Evolutionary conservation across 1,284 basidiomycete species (phyloP).

Genomic region (Puccinia horiana): DNA sequence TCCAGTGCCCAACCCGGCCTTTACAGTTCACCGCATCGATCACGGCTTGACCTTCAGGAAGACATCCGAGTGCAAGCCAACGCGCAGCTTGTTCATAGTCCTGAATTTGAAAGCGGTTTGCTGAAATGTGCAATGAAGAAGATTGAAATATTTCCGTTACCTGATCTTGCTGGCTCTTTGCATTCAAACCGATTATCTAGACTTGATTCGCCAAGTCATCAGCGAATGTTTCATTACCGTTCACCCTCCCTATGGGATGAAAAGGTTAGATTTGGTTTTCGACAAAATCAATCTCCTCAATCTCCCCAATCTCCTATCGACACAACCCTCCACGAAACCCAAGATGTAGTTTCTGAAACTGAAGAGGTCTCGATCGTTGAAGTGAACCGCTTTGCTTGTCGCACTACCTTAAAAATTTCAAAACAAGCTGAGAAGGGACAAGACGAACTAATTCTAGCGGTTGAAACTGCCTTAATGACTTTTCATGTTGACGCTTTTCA

Average conservation of each 20-base stretch:
- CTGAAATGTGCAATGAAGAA: constrained; percentile 40
- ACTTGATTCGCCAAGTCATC: neutral
- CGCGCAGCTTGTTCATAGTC: constrained; percentile 54
- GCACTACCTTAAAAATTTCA: constrained; percentile 36
- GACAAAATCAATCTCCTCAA: constrained; percentile 12
- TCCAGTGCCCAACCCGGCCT: constrained; percentile 42
- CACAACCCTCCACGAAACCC: constrained; percentile 1
- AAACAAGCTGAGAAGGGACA: constrained; percentile 16
- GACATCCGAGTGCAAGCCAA: constrained; percentile 68
- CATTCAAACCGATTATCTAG: constrained; percentile 20
- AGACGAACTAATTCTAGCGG: constrained; percentile 43
- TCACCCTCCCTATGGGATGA: constrained; percentile 40
- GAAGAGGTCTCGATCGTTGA: constrained; percentile 9
- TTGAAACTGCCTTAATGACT: constrained; percentile 23
- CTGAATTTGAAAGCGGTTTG: constrained; percentile 44
- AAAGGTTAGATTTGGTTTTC: constrained; percentile 18
- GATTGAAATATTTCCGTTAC: constrained; percentile 26
- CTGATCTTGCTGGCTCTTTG: constrained; percentile 39
- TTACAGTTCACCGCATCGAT: constrained; percentile 51
- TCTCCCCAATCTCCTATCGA: constrained; percentile 26
- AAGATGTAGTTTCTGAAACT: neutral
- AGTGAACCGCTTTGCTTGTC: constrained; percentile 27
- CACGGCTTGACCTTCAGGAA: constrained; percentile 63
- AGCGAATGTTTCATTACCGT: constrained; percentile 32
- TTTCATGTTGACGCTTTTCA: constrained; percentile 68